phyloP scores from a whole-genome alignment of 305 asterid species.

The Fraxinus velutina region DNA sequence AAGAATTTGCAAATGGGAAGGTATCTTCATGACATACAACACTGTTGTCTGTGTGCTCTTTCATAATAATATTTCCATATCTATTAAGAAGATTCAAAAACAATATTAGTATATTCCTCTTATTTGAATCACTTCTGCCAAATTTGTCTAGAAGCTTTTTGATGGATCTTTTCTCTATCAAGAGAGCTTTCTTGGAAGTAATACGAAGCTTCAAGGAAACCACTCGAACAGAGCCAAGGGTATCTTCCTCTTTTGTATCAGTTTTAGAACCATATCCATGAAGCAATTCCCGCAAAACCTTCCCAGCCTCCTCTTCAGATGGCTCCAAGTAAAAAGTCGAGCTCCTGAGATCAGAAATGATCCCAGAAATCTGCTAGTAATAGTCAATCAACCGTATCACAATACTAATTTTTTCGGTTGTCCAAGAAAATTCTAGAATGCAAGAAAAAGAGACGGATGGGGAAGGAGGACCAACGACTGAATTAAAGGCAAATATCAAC shows the following conservation, averaged over 20 bases:
- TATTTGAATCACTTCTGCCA: slow-evolving; percentile 42
- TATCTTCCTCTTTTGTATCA: slow-evolving; percentile 44
- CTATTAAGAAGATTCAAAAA: slow-evolving; percentile 52
- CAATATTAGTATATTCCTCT: slow-evolving; percentile 52
- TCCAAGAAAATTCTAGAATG: neutral
- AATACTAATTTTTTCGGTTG: neutral
- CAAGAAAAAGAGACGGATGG: neutral
- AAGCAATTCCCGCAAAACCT: slow-evolving; percentile 53
- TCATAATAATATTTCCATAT: slow-evolving; percentile 47
- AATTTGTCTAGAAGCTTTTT: slow-evolving; percentile 46
- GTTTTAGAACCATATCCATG: slow-evolving; percentile 43
- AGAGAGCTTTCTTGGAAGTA: slow-evolving; percentile 54
- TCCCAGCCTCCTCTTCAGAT: slow-evolving; percentile 71
- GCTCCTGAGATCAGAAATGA: slow-evolving; percentile 52
- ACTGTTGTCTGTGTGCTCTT: slow-evolving; percentile 32
- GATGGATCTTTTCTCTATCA: slow-evolving; percentile 69
- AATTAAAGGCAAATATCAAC: neutral
- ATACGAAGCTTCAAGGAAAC: slow-evolving; percentile 52
- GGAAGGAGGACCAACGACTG: neutral
- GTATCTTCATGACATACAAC: slow-evolving; percentile 30
- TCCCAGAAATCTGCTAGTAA: slow-evolving; percentile 57
- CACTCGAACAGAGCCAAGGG: slow-evolving; percentile 43
- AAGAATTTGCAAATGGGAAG: slow-evolving; percentile 28
- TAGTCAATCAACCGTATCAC: slow-evolving; percentile 14
- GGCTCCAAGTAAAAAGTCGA: slow-evolving; percentile 60